These are phyloP conservation scores for Tricholoma terreum DNA, from an alignment of 768 basidiomycete species.

Conservation along the genomic window DNA sequence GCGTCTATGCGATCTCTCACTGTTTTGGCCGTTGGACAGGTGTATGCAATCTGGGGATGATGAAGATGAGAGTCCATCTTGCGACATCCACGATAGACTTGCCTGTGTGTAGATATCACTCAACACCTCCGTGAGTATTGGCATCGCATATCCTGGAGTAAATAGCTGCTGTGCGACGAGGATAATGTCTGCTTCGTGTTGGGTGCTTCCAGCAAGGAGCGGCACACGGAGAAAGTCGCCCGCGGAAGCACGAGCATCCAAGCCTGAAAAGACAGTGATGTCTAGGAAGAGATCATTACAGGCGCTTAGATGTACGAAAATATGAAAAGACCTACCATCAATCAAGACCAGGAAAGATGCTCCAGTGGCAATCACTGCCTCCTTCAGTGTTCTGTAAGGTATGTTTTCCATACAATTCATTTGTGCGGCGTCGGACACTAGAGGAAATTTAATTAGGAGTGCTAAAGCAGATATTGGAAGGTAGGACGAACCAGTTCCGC, in stretches of 20 bases:
- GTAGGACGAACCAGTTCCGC: constrained; percentile 31
- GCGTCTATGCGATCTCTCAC: constrained; percentile 26
- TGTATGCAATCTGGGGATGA: constrained; percentile 22
- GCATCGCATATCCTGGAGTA: constrained; percentile 23
- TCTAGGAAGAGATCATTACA: constrained; percentile 11
- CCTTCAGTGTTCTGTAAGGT: constrained; percentile 27
- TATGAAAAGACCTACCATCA: constrained; percentile 26
- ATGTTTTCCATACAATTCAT: constrained; percentile 35
- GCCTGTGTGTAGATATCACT: constrained; percentile 32
- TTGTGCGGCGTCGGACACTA: constrained; percentile 27
- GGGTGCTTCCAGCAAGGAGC: constrained; percentile 25
- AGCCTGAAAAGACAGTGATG: constrained; percentile 34
- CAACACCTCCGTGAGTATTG: constrained; percentile 27
- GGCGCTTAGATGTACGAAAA: not conserved
- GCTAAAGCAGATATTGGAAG: not conserved
- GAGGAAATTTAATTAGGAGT: constrained; percentile 1
- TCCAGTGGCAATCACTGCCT: constrained; percentile 29
- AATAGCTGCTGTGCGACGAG: constrained; percentile 26
- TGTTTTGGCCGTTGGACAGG: constrained; percentile 28
- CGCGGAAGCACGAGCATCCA: constrained; percentile 11
- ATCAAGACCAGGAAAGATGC: constrained; percentile 25
- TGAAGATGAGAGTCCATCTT: not conserved
- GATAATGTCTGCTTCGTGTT: constrained; percentile 36
- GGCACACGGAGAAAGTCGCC: constrained; percentile 20
- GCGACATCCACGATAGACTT: not conserved